These are phyloP conservation scores for Cercis canadensis DNA, from an alignment of 306 rosid genomes.

Conservation along the genomic window DNA sequence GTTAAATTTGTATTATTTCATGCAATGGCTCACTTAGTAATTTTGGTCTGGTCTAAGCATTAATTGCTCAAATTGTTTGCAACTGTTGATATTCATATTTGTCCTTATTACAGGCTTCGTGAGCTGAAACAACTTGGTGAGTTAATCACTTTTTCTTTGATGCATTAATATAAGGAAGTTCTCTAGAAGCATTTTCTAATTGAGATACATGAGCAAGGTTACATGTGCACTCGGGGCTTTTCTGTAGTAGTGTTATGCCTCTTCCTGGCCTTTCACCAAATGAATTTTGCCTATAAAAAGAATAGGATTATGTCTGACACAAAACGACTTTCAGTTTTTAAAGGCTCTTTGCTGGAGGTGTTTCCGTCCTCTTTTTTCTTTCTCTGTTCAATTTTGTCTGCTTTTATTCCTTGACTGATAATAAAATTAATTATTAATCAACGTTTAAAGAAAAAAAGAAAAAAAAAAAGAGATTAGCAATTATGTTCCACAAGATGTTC, in stretches of 20 bases:
- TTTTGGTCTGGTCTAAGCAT: background rate
- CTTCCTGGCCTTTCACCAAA: slow-evolving; percentile 10
- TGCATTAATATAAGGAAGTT: background rate
- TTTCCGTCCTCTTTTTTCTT: background rate
- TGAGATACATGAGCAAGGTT: background rate
- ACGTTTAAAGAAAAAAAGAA: too few species aligned
- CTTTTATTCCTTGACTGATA: too few species aligned
- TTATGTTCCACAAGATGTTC: background rate
- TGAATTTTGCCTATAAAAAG: slow-evolving; percentile 7
- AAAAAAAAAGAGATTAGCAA: background rate
- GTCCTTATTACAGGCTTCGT: slow-evolving; percentile 72
- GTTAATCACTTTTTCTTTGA: slow-evolving; percentile 34
- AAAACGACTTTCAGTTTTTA: background rate
- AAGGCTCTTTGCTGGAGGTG: background rate
- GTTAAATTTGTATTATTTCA: slow-evolving; percentile 31
- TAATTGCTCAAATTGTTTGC: background rate
- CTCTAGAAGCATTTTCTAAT: slow-evolving; percentile 12
- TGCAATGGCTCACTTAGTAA: slow-evolving; percentile 9
- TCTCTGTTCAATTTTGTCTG: background rate
- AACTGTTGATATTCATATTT: background rate
- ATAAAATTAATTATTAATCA: too few species aligned
- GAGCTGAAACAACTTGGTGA: slow-evolving; percentile 95
- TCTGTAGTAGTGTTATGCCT: background rate
- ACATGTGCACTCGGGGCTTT: background rate
- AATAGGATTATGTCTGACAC: background rate